These are phyloP conservation scores for Gossypium lobatum DNA, from an alignment of 441 rosid species.

Conservation along the genomic window DNA sequence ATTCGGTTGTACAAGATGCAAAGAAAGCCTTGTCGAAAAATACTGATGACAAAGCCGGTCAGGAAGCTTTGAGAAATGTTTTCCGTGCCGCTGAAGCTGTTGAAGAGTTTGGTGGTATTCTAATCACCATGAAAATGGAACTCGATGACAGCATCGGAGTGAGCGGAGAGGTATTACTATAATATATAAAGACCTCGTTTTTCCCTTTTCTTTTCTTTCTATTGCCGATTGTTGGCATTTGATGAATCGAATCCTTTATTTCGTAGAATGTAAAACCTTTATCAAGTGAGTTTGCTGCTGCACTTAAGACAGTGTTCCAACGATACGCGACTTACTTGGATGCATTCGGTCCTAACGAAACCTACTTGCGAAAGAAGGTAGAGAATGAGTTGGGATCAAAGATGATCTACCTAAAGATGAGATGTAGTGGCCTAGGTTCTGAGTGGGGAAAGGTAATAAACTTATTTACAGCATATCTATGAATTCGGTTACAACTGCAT, in stretches of 20 bases:
- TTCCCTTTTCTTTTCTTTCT: neutral
- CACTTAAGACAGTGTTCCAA: constrained; percentile 47
- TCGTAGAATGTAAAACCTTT: constrained; percentile 68
- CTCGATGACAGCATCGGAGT: constrained; percentile 78
- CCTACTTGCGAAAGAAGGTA: constrained; percentile 72
- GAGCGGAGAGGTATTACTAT: constrained; percentile 76
- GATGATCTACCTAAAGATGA: constrained; percentile 96
- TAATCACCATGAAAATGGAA: constrained; percentile 72
- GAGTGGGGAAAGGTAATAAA: constrained; percentile 87
- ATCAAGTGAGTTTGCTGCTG: constrained; percentile 42
- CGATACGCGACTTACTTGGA: constrained; percentile 64
- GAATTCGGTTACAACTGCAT: neutral
- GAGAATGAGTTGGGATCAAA: constrained; percentile 89
- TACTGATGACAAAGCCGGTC: constrained; percentile 64
- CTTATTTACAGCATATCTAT: neutral
- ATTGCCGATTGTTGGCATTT: neutral
- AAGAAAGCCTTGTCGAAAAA: constrained; percentile 55
- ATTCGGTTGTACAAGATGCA: constrained; percentile 38
- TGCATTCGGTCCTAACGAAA: constrained; percentile 72
- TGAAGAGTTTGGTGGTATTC: constrained; percentile 70
- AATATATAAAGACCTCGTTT: neutral
- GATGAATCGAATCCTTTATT: constrained; percentile 15
- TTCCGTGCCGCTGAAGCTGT: constrained; percentile 86
- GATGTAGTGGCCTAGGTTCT: constrained; percentile 76
- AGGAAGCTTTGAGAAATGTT: constrained; percentile 61